Conservation (phyloP, 2,329 filamentous ascomycete species). For the Alternaria sp. region DNA sequence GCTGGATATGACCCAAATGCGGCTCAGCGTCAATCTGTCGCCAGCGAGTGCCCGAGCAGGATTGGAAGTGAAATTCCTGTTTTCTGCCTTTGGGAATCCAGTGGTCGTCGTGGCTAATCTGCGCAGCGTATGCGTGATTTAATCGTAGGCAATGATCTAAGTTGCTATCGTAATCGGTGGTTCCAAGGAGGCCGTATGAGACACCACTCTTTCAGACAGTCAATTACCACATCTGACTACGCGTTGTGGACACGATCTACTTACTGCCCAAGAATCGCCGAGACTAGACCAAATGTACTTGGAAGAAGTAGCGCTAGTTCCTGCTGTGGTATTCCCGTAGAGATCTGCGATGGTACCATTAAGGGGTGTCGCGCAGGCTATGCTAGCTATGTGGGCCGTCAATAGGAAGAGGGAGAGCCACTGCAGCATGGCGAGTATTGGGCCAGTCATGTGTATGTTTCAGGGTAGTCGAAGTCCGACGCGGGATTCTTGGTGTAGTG, state of each 20-base stretch:
- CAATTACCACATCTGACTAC: too few species aligned
- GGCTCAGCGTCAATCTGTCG: not conserved
- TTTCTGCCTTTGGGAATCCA: not conserved
- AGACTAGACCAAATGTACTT: slow-evolving; percentile 1
- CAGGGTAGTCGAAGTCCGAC: too few species aligned
- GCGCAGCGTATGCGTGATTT: not conserved
- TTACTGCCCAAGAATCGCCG: not conserved
- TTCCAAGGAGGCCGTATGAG: not conserved
- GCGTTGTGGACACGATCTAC: not conserved
- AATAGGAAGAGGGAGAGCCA: not conserved
- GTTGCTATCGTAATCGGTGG: not conserved
- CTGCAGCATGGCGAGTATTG: not conserved
- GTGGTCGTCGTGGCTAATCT: not conserved
- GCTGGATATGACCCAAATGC: not conserved
- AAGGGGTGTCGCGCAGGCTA: not conserved
- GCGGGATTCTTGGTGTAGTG: too few species aligned
- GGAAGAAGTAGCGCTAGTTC: not conserved
- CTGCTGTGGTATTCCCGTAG: not conserved
- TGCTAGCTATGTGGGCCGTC: not conserved
- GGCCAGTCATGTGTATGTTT: too few species aligned
- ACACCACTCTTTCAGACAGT: not conserved
- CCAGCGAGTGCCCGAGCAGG: not conserved
- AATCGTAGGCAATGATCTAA: not conserved
- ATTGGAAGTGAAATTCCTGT: not conserved
- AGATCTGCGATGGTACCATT: not conserved